Conservation (phyloP, 2,329 filamentous ascomycete genomes). For the Trichoderma atrobrunneum region DNA sequence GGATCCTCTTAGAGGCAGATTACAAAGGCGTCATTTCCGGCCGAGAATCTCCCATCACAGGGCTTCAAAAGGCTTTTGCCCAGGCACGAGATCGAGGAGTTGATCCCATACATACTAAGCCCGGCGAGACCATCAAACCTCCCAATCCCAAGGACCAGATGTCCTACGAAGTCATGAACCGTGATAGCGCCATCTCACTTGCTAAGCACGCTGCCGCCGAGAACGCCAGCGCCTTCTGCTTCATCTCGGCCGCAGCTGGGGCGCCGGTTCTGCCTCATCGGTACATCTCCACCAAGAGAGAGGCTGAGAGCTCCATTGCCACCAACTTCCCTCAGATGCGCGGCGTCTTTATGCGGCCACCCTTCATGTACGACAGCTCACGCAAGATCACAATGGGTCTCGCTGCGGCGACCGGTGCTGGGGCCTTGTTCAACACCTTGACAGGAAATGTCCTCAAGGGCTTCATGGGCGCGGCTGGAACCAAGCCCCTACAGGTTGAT, state of each 20-base stretch:
- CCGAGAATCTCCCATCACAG: conserved; percentile 74
- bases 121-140: conserved; percentile 60
- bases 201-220: conserved; percentile 70
- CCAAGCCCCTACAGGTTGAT: conserved; percentile 86
- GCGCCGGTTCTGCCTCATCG: conserved; percentile 79
- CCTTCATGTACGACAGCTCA: conserved; percentile 85
- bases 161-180: conserved; percentile 97
- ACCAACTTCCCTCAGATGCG: conserved; percentile 72
- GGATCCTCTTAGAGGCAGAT: conserved; percentile 93
- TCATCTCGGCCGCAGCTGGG: conserved; percentile 83
- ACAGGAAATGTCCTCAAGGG: conserved; percentile 72
- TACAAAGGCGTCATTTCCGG: conserved; percentile 92
- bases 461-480: conserved; percentile 77
- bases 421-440: conserved; percentile 71
- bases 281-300: conserved; percentile 89
- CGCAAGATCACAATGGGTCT: conserved; percentile 80
- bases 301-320: conserved; percentile 77
- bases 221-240: conserved; percentile 70
- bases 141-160: conserved; percentile 70
- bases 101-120: conserved; percentile 65
- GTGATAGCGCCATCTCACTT: conserved; percentile 79
- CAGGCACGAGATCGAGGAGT: conserved; percentile 59
- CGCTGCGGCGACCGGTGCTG: conserved; percentile 72
- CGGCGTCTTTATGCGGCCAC: conserved; percentile 76
- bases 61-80: conserved; percentile 76